Evolutionary conservation across 2,329 filamentous ascomycete species (phyloP), one percentile per base, ranked within the genome.

Genomic region (Periconia macrospinosa): DNA sequence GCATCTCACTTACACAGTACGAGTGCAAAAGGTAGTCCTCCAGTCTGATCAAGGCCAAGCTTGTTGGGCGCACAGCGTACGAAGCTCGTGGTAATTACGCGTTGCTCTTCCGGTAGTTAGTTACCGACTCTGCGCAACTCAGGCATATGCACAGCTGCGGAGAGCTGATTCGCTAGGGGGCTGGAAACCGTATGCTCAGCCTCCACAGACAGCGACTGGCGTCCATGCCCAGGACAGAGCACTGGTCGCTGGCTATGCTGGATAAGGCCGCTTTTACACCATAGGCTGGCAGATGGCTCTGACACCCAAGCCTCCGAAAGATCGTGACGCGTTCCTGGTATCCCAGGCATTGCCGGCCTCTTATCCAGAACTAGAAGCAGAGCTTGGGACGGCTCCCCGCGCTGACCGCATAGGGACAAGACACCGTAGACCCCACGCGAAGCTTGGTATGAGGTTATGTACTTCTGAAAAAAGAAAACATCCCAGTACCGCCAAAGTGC

Each of bases 311-410:
- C 54, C 56, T 56, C 35, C 48, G 47, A 42, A 52, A 52, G 49
- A 54, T 49, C 55, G 60, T 70, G 64, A 72, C 69, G 68, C 67
- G 67, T 69, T 62, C 46, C 56, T 59, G 43, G 54, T 48, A 37
- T 45, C 57, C 49, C 62, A 53, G 56, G 45, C 55, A 56, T 54
- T 49, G 44, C 59, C 62, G 55, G 62, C 62, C 52, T 48, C 59
- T 56, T 47, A 55, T 50, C 43, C 55, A 40, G 53, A 41, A 52
- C 43, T 54, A 40, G 53, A 41, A 52, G 33, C 44, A 55, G 51
- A 47, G 40, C 57, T 61, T 61, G 67, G 49, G 41, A 57, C 62
- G 63, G 68, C 55, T 69, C 66, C 67, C 67, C 67, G 60, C 68
- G 48, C 54, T 59, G 63, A 53, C 63, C 61, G 56, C 44, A 55